Conservation (phyloP, 2,329 filamentous ascomycete genomes). For the Ophiocordyceps robertsii region DNA sequence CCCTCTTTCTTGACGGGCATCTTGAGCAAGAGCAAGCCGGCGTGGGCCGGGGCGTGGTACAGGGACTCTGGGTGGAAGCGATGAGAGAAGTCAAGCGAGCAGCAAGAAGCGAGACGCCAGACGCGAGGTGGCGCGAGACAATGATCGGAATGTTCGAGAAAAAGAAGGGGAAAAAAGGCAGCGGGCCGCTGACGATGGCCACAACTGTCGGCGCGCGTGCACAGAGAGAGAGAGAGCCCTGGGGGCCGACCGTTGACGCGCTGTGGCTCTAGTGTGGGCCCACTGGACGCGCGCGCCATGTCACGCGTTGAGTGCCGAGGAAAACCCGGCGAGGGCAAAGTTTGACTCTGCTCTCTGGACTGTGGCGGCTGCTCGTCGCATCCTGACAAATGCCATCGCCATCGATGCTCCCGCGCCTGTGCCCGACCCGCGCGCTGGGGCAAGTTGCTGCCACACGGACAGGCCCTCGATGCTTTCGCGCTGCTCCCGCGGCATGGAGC, state of each 20-base stretch:
- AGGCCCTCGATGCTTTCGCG: conserved; percentile 9
- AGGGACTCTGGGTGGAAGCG: not conserved
- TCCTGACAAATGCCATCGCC: conserved; percentile 24
- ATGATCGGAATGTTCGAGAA: too few species aligned
- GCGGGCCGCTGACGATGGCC: too few species aligned
- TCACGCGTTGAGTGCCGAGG: conserved; percentile 4
- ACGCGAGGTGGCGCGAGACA: not conserved
- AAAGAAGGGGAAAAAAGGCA: too few species aligned
- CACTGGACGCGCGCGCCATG: conserved; percentile 5
- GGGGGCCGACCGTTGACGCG: too few species aligned
- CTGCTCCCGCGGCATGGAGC: conserved; percentile 6
- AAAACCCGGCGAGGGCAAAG: not conserved
- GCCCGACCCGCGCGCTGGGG: conserved; percentile 40
- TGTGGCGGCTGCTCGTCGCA: too few species aligned
- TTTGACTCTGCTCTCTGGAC: too few species aligned
- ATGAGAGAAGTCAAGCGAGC: not conserved
- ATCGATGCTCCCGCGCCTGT: conserved; percentile 52
- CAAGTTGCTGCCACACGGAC: conserved; percentile 8
- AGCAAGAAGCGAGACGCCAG: too few species aligned
- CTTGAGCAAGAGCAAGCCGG: not conserved
- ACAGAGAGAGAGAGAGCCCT: too few species aligned
- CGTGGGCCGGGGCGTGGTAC: not conserved
- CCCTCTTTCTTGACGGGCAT: conserved; percentile 34
- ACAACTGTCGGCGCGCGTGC: not conserved
- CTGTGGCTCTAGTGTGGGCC: not conserved